A percentile compares a stretch with the other conserved stretches of the same genome.
These are phyloP conservation scores for Brassica rapa DNA, from an alignment of 345 rosid genomes.

Conservation along the genomic window DNA sequence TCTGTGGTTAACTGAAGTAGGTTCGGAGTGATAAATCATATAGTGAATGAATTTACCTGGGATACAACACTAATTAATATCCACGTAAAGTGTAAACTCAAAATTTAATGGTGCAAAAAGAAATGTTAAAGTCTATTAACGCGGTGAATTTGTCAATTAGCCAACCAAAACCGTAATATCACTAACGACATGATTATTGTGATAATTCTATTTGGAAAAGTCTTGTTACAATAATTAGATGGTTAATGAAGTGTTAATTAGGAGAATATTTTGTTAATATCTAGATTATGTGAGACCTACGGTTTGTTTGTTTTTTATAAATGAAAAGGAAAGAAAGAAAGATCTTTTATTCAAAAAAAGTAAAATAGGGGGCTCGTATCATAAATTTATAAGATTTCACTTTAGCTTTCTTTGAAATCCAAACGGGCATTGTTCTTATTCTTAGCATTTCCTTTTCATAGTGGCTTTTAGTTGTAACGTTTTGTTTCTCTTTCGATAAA, in stretches of 20 bases:
- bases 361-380: conserved; percentile 16
- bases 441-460: not conserved
- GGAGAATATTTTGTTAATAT: not conserved
- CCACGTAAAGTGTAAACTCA: too few relatives aligned
- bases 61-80: not conserved
- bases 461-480: not conserved
- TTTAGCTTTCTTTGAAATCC: conserved; percentile 30
- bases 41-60: not conserved
- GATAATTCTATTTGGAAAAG: too few relatives aligned
- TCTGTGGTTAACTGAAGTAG: not conserved
- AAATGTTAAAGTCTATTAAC: too few relatives aligned
- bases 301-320: conserved; percentile 23
- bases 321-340: not conserved
- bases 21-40: not conserved
- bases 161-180: not conserved
- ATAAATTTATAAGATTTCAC: conserved; percentile 7
- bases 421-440: conserved; percentile 34
- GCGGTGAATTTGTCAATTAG: not conserved
- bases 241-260: too few relatives aligned
- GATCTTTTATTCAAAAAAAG: conserved; percentile 10
- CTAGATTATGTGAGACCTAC: conserved; percentile 35
- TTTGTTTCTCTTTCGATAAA: not conserved
- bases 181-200: not conserved
- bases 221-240: too few relatives aligned
- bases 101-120: too few relatives aligned